Percentiles rank a stretch among this genome's conserved stretches.
Conservation (phyloP, 2,329 filamentous ascomycete genomes). For the Remersonia thermophila region DNA sequence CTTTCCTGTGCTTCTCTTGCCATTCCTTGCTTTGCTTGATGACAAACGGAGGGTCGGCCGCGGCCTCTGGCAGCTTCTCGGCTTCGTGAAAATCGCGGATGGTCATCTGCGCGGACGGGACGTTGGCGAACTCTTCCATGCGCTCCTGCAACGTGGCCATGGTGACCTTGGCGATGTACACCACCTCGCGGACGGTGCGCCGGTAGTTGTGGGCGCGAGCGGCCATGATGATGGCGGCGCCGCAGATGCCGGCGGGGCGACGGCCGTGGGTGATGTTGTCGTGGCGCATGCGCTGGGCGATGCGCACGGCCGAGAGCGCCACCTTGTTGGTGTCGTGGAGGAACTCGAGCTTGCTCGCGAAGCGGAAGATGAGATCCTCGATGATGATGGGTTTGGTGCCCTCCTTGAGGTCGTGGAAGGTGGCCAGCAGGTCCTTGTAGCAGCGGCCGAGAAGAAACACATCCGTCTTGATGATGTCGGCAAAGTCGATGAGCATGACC, state of each 20-base stretch:
- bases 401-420: conserved; percentile 45
- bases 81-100: conserved; percentile 73
- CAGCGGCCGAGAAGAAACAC: conserved; percentile 85
- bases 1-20: conserved; percentile 33
- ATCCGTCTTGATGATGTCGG: conserved; percentile 70
- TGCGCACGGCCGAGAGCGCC: conserved; percentile 73
- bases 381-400: conserved; percentile 60
- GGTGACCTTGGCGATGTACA: conserved; percentile 96
- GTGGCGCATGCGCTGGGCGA: conserved; percentile 84
- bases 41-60: conserved; percentile 72
- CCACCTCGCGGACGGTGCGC: conserved; percentile 81
- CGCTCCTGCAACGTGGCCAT: conserved; percentile 87
- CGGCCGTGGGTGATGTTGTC: conserved; percentile 97
- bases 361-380: conserved; percentile 83
- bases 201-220: conserved; percentile 98
- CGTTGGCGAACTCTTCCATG: conserved; percentile 80
- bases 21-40: conserved; percentile 52
- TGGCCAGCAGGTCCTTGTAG: conserved; percentile 68
- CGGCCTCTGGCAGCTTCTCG: conserved; percentile 27
- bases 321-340: conserved; percentile 70
- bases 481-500: conserved; percentile 89
- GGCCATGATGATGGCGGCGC: conserved; percentile 85
- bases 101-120: conserved; percentile 71
- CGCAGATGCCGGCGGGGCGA: conserved; percentile 85
- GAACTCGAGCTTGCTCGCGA: conserved; percentile 86